Conservation (phyloP, 768 basidiomycete species). For the Psilocybe cubensis region DNA sequence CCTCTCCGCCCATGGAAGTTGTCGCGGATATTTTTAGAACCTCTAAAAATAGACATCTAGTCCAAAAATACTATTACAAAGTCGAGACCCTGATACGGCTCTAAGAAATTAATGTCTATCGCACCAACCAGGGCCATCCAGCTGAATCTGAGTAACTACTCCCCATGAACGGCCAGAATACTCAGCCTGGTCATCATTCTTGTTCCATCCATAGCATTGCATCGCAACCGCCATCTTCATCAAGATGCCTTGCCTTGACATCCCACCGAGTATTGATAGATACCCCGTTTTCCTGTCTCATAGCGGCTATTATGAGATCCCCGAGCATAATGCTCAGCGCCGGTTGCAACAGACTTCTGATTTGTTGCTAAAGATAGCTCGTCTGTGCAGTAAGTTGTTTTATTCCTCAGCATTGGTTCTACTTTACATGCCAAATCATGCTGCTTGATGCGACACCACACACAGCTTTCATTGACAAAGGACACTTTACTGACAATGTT, state of each 20-base stretch:
- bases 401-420: background rate
- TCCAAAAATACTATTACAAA: background rate
- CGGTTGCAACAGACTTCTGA: slow-evolving; percentile 14
- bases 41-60: slow-evolving; percentile 10
- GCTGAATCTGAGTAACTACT: no score
- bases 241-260: slow-evolving; percentile 7
- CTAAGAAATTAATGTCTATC: background rate
- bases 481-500: background rate
- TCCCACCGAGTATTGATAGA: background rate
- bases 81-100: background rate
- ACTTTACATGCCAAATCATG: background rate
- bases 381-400: background rate
- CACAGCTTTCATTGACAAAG: background rate
- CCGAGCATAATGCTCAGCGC: slow-evolving; percentile 10
- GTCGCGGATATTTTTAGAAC: slow-evolving; percentile 14
- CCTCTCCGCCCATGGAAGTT: background rate
- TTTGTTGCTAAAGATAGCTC: background rate
- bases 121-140: background rate
- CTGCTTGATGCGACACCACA: background rate
- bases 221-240: slow-evolving; percentile 20
- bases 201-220: slow-evolving; percentile 7
- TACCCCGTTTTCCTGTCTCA: background rate
- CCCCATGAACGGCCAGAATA: background rate
- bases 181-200: slow-evolving; percentile 3
- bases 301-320: background rate